Percentiles rank a stretch among this genome's conserved stretches.
phyloP scores from a whole-genome alignment of 257 asterid species.

The Nicotiana attenuata region DNA sequence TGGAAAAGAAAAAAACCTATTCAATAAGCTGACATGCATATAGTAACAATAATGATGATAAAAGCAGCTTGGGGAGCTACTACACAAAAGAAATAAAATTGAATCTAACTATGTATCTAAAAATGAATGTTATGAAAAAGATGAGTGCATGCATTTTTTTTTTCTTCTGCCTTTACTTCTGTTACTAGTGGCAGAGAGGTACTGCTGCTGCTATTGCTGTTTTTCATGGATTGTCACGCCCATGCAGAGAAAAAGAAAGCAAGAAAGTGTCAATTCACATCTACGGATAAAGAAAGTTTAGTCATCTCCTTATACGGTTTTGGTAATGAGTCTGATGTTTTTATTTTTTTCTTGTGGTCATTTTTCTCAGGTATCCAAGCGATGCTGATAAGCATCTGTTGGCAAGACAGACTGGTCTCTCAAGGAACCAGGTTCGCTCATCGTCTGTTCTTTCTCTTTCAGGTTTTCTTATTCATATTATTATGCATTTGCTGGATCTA shows the following conservation, averaged over 20 bases:
- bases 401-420: constrained; percentile 98
- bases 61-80: not conserved
- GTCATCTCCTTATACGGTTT: constrained; percentile 35
- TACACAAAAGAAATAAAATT: not conserved
- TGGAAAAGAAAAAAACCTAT: constrained; percentile 1
- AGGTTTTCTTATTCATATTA: not conserved
- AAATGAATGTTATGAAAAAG: constrained; percentile 9
- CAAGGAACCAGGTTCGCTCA: constrained; percentile 76
- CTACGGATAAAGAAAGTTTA: constrained; percentile 31
- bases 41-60: not conserved
- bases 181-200: constrained; percentile 20
- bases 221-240: constrained; percentile 63
- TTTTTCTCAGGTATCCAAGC: constrained; percentile 96
- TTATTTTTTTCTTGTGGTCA: constrained; percentile 40
- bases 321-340: constrained; percentile 42
- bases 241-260: constrained; percentile 20
- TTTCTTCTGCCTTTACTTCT: constrained; percentile 25
- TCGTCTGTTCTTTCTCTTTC: not conserved
- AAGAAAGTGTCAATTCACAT: constrained; percentile 4
- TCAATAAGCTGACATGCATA: not conserved
- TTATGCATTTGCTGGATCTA: not conserved
- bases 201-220: constrained; percentile 20
- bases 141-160: constrained; percentile 32
- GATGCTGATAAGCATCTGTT: constrained; percentile 99
- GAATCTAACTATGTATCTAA: constrained; percentile 7